Conservation (phyloP, 805 yeast genomes). For the Jamesozyma spencerorum region DNA sequence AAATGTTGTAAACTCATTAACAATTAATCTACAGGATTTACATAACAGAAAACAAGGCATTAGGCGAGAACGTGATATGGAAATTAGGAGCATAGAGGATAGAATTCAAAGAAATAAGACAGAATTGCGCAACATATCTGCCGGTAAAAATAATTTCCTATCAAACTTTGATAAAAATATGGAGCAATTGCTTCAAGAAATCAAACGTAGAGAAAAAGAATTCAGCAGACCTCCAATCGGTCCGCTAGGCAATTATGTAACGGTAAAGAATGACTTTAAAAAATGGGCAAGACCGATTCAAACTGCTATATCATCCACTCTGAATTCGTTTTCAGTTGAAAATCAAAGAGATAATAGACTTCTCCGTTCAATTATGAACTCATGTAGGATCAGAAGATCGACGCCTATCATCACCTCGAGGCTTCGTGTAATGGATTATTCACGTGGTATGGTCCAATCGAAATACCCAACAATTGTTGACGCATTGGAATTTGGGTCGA, state of each 20-base stretch:
- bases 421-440: constrained; percentile 38
- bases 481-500: constrained; percentile 46
- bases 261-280: constrained; percentile 44
- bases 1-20: constrained; percentile 3
- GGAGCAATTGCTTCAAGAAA: constrained; percentile 34
- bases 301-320: constrained; percentile 37
- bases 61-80: constrained; percentile 7
- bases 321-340: constrained; percentile 59
- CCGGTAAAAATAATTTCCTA: constrained; percentile 26
- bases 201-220: constrained; percentile 27
- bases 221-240: constrained; percentile 59
- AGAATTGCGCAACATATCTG: constrained; percentile 22
- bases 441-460: constrained; percentile 35
- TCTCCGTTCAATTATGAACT: constrained; percentile 31
- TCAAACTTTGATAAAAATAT: constrained; percentile 46
- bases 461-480: constrained; percentile 47
- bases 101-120: constrained; percentile 10
- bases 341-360: constrained; percentile 48
- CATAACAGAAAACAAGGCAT: constrained; percentile 12
- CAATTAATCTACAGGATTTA: constrained; percentile 11
- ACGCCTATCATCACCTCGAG: constrained; percentile 40
- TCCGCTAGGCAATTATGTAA: constrained; percentile 61
- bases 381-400: constrained; percentile 29
- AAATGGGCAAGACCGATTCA: constrained; percentile 58
- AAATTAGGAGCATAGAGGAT: constrained; percentile 7